These are phyloP conservation scores for Melampsora americana DNA, from an alignment of 1,284 basidiomycete genomes.

Conservation along the genomic window DNA sequence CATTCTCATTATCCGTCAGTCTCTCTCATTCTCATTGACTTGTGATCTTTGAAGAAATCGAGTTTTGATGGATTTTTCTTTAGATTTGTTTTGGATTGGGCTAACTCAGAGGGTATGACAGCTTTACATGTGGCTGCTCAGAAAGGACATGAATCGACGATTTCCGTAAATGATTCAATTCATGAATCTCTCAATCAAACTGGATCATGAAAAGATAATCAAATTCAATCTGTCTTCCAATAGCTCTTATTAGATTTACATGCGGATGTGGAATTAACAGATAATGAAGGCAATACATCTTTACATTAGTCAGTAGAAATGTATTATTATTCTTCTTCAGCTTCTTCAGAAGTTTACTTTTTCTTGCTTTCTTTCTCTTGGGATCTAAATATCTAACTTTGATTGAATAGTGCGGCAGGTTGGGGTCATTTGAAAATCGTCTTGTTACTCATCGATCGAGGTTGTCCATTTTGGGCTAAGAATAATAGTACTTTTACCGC, in stretches of 20 bases:
- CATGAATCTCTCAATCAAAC: not conserved
- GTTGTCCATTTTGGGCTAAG: slow-evolving; percentile 43
- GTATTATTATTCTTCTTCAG: too few relatives aligned
- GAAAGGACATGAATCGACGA: slow-evolving; percentile 23
- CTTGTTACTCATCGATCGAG: slow-evolving; percentile 36
- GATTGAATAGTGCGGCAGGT: slow-evolving; percentile 29
- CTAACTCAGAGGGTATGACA: slow-evolving; percentile 37
- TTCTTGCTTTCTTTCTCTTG: not conserved
- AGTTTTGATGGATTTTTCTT: not conserved
- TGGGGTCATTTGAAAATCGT: slow-evolving; percentile 44
- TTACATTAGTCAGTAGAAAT: slow-evolving; percentile 37
- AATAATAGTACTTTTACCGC: slow-evolving; percentile 42
- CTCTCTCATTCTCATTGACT: not conserved
- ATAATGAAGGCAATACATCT: slow-evolving; percentile 39
- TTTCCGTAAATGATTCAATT: not conserved
- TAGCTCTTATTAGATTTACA: slow-evolving; percentile 36
- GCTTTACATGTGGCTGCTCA: slow-evolving; percentile 37
- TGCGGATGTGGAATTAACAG: slow-evolving; percentile 37
- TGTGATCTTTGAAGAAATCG: not conserved
- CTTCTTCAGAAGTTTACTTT: not conserved
- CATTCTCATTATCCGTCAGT: slow-evolving; percentile 39
- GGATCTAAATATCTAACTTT: too few relatives aligned
- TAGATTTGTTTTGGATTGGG: slow-evolving; percentile 38
- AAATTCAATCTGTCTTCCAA: not conserved
- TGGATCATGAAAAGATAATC: not conserved